These are phyloP conservation scores for Talaromyces nanjingensis DNA, from an alignment of 495 filamentous ascomycete species.

Conservation along the genomic window DNA sequence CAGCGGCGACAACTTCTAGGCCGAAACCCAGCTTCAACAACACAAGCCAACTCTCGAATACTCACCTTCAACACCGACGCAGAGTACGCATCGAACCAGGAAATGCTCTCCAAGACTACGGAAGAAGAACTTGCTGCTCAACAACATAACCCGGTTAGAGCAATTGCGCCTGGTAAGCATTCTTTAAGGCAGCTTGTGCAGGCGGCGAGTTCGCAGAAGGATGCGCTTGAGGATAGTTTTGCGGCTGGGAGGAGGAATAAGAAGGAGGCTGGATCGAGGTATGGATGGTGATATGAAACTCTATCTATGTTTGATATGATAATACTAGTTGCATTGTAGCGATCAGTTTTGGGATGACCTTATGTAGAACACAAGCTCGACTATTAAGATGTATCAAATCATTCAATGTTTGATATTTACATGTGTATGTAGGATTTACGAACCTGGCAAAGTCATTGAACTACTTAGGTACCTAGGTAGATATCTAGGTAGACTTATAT, in stretches of 20 bases:
- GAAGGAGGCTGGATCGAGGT: conserved; percentile 69
- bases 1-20: conserved; percentile 79
- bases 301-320: not conserved
- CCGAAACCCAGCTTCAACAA: conserved; percentile 37
- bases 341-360: no score
- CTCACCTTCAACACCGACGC: conserved; percentile 77
- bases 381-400: no score
- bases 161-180: conserved; percentile 84
- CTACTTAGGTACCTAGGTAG: no score
- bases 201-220: conserved; percentile 68
- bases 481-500: not conserved
- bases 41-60: conserved; percentile 37
- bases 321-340: not conserved
- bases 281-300: conserved; percentile 60
- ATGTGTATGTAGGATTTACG: no score
- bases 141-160: conserved; percentile 73
- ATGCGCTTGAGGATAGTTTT: conserved; percentile 84
- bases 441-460: no score
- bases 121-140: conserved; percentile 51
- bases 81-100: conserved; percentile 80
- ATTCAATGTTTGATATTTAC: no score
- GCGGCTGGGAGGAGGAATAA: conserved; percentile 65
- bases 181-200: conserved; percentile 80
- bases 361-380: no score
- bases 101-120: conserved; percentile 17